These are phyloP conservation scores for Monosporascus sp. DNA, from an alignment of 2,329 filamentous ascomycete genomes.

Conservation along the genomic window DNA sequence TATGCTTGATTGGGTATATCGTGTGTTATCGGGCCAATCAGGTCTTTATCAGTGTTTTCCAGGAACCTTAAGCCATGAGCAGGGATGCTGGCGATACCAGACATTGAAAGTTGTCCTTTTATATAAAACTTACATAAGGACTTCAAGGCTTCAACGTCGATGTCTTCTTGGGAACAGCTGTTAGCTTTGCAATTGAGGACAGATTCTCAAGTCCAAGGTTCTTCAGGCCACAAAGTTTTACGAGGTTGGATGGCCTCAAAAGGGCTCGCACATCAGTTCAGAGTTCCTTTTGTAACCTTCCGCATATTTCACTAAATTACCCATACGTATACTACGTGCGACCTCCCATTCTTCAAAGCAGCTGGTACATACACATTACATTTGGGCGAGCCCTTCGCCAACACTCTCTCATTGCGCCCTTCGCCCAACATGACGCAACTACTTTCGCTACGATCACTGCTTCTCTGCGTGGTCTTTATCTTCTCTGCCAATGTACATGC, in stretches of 20 bases:
- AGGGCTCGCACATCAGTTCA: too few relatives aligned
- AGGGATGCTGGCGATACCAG: neutral
- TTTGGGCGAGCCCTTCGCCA: constrained; percentile 24
- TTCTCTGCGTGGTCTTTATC: constrained; percentile 35
- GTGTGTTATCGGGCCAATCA: constrained; percentile 22
- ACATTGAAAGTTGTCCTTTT: neutral
- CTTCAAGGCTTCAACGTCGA: neutral
- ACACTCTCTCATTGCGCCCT: constrained; percentile 13
- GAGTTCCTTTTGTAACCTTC: too few relatives aligned
- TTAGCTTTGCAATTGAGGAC: neutral
- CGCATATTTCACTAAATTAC: too few relatives aligned
- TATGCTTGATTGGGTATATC: constrained; percentile 5
- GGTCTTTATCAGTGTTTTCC: constrained; percentile 19
- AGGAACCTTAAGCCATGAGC: neutral
- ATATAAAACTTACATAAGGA: neutral
- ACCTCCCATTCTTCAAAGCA: neutral
- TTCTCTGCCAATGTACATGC: constrained; percentile 47
- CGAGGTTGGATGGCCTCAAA: too few relatives aligned
- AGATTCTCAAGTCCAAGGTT: neutral
- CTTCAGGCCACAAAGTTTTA: too few relatives aligned
- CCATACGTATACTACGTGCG: neutral
- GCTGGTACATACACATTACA: constrained; percentile 13
- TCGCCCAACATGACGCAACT: constrained; percentile 33
- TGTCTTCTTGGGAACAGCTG: neutral
- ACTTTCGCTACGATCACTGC: constrained; percentile 30